These are phyloP conservation scores for Aspergillus coremiiformis DNA, from an alignment of 495 filamentous ascomycete species.

Conservation along the genomic window DNA sequence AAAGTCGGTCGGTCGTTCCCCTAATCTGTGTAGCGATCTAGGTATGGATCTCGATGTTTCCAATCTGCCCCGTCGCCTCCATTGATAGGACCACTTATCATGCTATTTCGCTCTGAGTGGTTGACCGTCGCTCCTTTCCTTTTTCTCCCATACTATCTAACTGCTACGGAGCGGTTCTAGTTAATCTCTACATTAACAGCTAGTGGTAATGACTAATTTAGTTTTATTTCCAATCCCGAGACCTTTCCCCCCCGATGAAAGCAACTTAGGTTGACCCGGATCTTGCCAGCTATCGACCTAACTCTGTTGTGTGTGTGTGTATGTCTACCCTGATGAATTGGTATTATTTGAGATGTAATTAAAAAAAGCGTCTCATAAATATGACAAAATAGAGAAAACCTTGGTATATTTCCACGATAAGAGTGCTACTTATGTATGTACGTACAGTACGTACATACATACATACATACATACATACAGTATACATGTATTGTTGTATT, in stretches of 20 bases:
- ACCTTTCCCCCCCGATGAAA: background rate
- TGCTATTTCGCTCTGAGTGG: constrained; percentile 4
- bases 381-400: too few species aligned
- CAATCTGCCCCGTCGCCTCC: constrained; percentile 2
- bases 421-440: too few species aligned
- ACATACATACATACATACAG: too few species aligned
- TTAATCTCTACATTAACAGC: background rate
- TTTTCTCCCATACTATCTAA: background rate
- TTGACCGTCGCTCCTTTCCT: background rate
- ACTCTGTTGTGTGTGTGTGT: too few species aligned
- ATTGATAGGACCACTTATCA: constrained; percentile 6
- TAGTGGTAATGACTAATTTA: background rate
- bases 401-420: too few species aligned
- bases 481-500: background rate
- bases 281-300: background rate
- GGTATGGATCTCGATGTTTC: constrained; percentile 18
- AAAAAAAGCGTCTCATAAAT: too few species aligned
- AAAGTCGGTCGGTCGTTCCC: constrained; percentile 15
- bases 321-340: background rate
- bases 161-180: background rate
- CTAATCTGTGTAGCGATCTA: constrained; percentile 19
- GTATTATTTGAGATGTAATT: too few species aligned
- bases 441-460: too few species aligned
- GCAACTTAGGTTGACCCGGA: too few species aligned
- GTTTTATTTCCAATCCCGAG: background rate